These are phyloP conservation scores for Penicillium sp. DNA, from an alignment of 2,329 filamentous ascomycete species.

Conservation along the genomic window DNA sequence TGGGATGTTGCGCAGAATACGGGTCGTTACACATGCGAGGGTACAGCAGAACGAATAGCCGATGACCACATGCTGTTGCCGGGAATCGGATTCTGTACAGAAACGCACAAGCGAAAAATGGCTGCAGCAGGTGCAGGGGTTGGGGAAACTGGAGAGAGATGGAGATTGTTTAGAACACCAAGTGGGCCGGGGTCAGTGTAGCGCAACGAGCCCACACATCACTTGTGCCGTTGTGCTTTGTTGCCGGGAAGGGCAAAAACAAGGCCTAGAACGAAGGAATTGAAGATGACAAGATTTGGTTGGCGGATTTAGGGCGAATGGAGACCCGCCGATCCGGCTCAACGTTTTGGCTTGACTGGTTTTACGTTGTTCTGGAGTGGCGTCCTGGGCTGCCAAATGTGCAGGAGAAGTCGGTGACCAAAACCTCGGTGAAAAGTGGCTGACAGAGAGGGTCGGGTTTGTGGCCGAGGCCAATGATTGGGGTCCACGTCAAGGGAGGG, in stretches of 20 bases:
- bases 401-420: conserved; percentile 29
- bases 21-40: conserved; percentile 34
- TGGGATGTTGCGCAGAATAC: conserved; percentile 31
- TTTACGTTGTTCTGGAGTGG: conserved; percentile 14
- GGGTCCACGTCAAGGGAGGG: conserved; percentile 29
- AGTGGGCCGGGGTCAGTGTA: conserved; percentile 10
- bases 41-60: conserved; percentile 32
- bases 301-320: conserved; percentile 21
- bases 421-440: conserved; percentile 24
- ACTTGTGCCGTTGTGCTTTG: conserved; percentile 19
- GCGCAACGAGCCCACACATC: conserved; percentile 12
- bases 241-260: conserved; percentile 17
- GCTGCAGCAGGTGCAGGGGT: conserved; percentile 11
- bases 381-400: conserved; percentile 16
- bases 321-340: conserved; percentile 26
- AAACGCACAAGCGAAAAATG: conserved; percentile 4
- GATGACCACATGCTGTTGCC: conserved; percentile 36
- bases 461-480: conserved; percentile 28
- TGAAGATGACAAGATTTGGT: conserved; percentile 15
- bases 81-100: conserved; percentile 4
- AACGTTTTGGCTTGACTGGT: conserved; percentile 25
- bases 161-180: conserved; percentile 11
- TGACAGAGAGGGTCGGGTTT: conserved; percentile 25
- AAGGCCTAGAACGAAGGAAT: conserved; percentile 25
- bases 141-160: conserved; percentile 13